A percentile compares a stretch with the other conserved stretches of the same genome.
Conservation (phyloP, 2,329 filamentous ascomycete genomes). For the Helminthosporium solani region DNA sequence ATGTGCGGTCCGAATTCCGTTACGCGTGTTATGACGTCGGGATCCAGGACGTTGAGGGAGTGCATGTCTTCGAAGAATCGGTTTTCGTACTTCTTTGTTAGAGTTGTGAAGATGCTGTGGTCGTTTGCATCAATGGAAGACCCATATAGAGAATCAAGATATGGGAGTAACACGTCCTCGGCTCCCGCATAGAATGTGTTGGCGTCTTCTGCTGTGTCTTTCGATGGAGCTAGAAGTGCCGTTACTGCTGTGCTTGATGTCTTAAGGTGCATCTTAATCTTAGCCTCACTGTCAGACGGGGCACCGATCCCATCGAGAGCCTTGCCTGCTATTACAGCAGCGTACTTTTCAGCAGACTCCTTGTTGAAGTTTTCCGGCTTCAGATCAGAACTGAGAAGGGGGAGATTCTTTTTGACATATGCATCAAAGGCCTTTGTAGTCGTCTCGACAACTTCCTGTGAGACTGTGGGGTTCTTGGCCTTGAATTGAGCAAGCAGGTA, state of each 20-base stretch:
- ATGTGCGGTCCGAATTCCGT: slow-evolving; percentile 91
- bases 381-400: slow-evolving; percentile 49
- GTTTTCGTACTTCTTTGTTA: slow-evolving; percentile 84
- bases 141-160: slow-evolving; percentile 68
- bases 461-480: slow-evolving; percentile 46
- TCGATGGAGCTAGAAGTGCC: slow-evolving; percentile 45
- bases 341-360: slow-evolving; percentile 54
- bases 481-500: slow-evolving; percentile 73
- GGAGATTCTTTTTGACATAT: slow-evolving; percentile 69
- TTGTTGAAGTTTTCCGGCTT: slow-evolving; percentile 50
- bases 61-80: slow-evolving; percentile 88
- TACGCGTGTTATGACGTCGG: slow-evolving; percentile 82
- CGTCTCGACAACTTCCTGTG: slow-evolving; percentile 51
- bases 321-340: slow-evolving; percentile 56
- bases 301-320: slow-evolving; percentile 54
- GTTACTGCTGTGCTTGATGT: slow-evolving; percentile 57
- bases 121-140: slow-evolving; percentile 60
- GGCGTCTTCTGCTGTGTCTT: slow-evolving; percentile 30
- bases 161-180: slow-evolving; percentile 74
- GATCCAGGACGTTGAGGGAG: slow-evolving; percentile 78
- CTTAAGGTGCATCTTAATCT: slow-evolving; percentile 85
- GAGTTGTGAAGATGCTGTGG: slow-evolving; percentile 78
- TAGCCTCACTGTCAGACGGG: slow-evolving; percentile 76
- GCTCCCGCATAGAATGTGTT: slow-evolving; percentile 58
- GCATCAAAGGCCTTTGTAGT: slow-evolving; percentile 55